These are phyloP conservation scores for Kokia cookei DNA, from an alignment of 441 rosid species.

Conservation along the genomic window DNA sequence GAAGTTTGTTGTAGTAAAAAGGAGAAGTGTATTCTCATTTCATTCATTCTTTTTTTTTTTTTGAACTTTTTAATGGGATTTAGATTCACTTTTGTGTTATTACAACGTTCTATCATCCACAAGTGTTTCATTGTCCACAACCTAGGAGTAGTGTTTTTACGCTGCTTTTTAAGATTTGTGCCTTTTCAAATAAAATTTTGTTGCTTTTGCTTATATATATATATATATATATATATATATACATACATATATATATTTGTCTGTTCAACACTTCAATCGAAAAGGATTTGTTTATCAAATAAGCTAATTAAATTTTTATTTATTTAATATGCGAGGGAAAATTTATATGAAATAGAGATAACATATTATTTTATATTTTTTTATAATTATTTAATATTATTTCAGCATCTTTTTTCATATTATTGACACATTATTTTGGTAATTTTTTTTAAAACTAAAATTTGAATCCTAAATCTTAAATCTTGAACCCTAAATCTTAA, in stretches of 20 bases:
- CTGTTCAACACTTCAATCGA: no score
- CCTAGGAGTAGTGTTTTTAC: background rate
- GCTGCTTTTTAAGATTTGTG: background rate
- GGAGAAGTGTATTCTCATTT: background rate
- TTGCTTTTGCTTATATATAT: background rate
- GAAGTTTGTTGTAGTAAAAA: background rate
- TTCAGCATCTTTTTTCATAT: no score
- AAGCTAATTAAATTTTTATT: no score
- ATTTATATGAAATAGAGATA: rapidly evolving
- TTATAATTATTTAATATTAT: rapidly evolving
- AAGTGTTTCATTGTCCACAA: background rate
- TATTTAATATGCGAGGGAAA: no score
- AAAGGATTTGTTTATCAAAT: no score
- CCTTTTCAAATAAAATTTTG: background rate
- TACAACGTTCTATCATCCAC: background rate
- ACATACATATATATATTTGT: no score
- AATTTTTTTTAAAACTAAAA: no score
- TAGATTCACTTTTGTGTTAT: background rate
- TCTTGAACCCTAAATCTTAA: no score
- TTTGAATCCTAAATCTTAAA: no score
- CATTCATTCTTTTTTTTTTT: background rate
- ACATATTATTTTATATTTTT: rapidly evolving
- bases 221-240: no score
- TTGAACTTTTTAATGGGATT: background rate
- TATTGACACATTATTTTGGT: no score